A percentile compares a stretch with the other conserved stretches of the same genome.
Evolutionary conservation across 164 flowering plant species (phyloP).

Genomic region (Stephania yunnanensis): DNA sequence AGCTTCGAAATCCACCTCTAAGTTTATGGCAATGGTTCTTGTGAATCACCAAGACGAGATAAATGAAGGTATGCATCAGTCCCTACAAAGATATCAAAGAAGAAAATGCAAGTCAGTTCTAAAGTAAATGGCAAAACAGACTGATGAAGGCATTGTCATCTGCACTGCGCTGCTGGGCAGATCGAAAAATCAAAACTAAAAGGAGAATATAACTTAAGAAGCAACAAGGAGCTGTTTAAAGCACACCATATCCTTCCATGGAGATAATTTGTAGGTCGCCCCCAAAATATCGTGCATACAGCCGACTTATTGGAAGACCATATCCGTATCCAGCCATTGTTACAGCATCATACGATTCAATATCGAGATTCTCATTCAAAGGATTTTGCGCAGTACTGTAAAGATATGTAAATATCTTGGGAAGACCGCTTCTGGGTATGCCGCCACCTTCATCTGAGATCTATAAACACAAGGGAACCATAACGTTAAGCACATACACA

Average conservation of each 20-base stretch:
- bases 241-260: constrained; percentile 99
- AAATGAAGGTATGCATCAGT: constrained; percentile 97
- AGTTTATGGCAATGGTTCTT: constrained; percentile 73
- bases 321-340: constrained; percentile 98
- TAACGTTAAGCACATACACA: neutral
- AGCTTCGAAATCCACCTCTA: neutral
- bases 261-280: constrained; percentile 95
- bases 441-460: constrained; percentile 99
- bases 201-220: neutral
- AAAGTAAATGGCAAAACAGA: neutral
- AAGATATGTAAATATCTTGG: constrained; percentile 87
- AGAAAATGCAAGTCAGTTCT: neutral
- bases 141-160: neutral
- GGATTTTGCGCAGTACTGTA: constrained; percentile 95
- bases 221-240: neutral
- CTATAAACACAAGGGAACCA: constrained; percentile 26
- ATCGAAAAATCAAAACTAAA: neutral
- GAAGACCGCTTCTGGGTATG: constrained; percentile 92
- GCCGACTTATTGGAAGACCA: constrained; percentile 95
- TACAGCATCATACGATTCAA: constrained; percentile 41
- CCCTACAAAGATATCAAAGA: constrained; percentile 40
- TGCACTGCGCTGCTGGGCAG: neutral
- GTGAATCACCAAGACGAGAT: constrained; percentile 89
- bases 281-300: constrained; percentile 96
- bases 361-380: constrained; percentile 46